Percentiles rank a stretch among this genome's conserved stretches.
Evolutionary conservation across 805 yeast species (phyloP).

Genomic region (Kuraishia capsulata): DNA sequence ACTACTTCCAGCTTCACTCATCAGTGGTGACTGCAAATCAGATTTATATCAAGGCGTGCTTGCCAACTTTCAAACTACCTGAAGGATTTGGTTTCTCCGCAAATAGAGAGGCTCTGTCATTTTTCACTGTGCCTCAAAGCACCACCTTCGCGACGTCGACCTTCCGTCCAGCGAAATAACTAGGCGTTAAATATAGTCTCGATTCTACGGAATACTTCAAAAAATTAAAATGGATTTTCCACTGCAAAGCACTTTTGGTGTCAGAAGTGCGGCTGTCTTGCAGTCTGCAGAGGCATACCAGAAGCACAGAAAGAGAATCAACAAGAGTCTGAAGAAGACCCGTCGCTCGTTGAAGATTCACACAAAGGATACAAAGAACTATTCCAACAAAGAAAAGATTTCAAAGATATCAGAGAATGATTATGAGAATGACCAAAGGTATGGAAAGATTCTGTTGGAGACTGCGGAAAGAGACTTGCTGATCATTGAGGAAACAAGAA

Average conservation of each 20-base stretch:
- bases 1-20: not conserved
- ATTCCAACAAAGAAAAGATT: constrained; percentile 37
- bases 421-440: constrained; percentile 39
- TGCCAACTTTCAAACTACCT: no score
- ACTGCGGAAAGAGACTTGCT: constrained; percentile 74
- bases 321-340: constrained; percentile 50
- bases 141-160: no score
- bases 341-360: constrained; percentile 58
- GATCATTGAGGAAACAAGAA: constrained; percentile 55
- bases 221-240: no score
- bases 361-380: constrained; percentile 59
- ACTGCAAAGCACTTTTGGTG: constrained; percentile 36
- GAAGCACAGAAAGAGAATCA: constrained; percentile 55
- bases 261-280: constrained; percentile 53
- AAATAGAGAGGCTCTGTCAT: no score
- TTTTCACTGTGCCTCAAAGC: no score
- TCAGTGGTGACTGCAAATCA: no score
- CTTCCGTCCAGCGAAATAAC: no score
- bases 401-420: constrained; percentile 36
- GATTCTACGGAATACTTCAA: no score
- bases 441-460: constrained; percentile 51
- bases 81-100: no score
- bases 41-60: no score
- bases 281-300: constrained; percentile 62
- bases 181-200: no score